Conservation (phyloP, 2,329 filamentous ascomycete genomes). For the Talaromyces sp. region DNA sequence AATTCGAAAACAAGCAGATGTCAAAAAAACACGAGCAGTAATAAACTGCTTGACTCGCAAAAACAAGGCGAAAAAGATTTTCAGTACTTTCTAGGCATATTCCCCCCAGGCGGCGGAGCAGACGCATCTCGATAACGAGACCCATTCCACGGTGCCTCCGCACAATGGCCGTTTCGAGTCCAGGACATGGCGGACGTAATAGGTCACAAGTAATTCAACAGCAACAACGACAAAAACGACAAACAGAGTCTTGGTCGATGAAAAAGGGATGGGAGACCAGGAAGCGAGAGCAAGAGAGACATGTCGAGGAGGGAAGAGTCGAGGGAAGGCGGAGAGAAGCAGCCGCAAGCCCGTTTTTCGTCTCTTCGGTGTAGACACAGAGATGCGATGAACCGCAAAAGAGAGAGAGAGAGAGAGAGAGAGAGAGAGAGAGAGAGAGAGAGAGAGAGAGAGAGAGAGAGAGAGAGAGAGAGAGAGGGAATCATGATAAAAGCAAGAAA, state of each 20-base stretch:
- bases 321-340: neutral
- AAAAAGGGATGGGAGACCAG: neutral
- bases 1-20: neutral
- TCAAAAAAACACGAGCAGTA: neutral
- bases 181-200: conserved; percentile 1
- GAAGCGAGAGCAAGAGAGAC: neutral
- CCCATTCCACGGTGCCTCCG: conserved; percentile 7
- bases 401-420: neutral
- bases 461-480: neutral
- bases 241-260: neutral
- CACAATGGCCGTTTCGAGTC: conserved; percentile 2
- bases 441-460: no score
- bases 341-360: neutral
- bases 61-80: neutral
- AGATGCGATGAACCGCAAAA: neutral
- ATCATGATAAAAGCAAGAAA: neutral
- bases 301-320: neutral
- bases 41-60: neutral
- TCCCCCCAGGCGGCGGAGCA: conserved; percentile 7
- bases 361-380: neutral
- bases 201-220: neutral
- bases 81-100: conserved; percentile 8
- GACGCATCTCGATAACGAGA: conserved; percentile 9
- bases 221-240: neutral
- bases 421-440: no score